These are phyloP conservation scores for Fusarium sp. DNA, from an alignment of 2,329 filamentous ascomycete species.

Conservation along the genomic window DNA sequence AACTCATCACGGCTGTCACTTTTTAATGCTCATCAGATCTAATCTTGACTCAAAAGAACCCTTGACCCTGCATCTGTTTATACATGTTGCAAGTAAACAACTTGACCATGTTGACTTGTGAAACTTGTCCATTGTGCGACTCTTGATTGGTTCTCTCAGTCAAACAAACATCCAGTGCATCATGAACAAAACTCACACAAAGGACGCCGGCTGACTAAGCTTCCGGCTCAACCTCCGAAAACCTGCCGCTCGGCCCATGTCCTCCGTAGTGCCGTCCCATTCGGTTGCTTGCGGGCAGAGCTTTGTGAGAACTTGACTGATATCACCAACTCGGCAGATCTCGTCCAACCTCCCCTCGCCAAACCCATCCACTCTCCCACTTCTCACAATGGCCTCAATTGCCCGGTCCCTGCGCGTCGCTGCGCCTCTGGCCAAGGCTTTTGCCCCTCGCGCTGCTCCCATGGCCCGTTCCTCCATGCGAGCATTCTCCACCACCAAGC, in stretches of 20 bases:
- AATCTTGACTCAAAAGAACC: not conserved
- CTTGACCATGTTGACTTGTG: not conserved
- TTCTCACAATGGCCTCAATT: conserved; percentile 73
- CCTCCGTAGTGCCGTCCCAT: conserved; percentile 21
- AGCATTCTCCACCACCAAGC: conserved; percentile 54
- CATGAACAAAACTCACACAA: no score
- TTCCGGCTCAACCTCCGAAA: conserved; percentile 22
- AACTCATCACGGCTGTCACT: conserved; percentile 5
- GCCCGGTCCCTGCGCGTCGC: conserved; percentile 65
- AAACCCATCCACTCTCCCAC: conserved; percentile 35
- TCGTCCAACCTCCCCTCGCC: not conserved
- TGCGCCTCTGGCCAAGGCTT: conserved; percentile 58
- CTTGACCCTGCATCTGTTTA: conserved; percentile 7
- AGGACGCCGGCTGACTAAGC: conserved; percentile 32
- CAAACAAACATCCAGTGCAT: not conserved
- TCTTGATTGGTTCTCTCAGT: conserved; percentile 16
- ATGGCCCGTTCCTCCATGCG: conserved; percentile 57
- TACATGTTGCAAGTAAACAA: conserved; percentile 11
- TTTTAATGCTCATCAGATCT: not conserved
- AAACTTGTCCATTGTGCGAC: not conserved
- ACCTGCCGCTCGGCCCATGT: conserved; percentile 35
- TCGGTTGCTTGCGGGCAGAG: conserved; percentile 21
- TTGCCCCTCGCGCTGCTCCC: conserved; percentile 53
- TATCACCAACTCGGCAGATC: conserved; percentile 32
- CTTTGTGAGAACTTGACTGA: conserved; percentile 29